A percentile compares a stretch with the other conserved stretches of the same genome.
Conservation (phyloP, 805 yeast genomes). For the Jamesozyma rosinii region DNA sequence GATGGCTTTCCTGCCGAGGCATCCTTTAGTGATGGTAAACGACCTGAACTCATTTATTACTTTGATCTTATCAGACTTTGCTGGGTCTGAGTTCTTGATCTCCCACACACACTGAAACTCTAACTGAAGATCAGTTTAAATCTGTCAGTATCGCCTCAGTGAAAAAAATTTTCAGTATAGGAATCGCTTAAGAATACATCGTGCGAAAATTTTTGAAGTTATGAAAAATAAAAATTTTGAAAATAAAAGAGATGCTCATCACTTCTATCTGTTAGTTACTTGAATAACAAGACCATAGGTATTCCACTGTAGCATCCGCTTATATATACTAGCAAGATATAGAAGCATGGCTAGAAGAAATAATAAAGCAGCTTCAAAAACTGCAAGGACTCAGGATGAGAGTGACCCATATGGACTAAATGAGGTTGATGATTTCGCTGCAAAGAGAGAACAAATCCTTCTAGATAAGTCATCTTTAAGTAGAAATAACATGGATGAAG, state of each 20-base stretch:
- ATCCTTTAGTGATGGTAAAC: slow-evolving; percentile 28
- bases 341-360: not conserved
- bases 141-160: not conserved
- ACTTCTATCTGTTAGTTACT: not conserved
- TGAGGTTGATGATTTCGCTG: slow-evolving; percentile 63
- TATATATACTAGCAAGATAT: not conserved
- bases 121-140: not conserved
- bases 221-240: not conserved
- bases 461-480: slow-evolving; percentile 48
- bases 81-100: not conserved
- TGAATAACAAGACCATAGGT: not conserved
- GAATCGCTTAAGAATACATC: not conserved
- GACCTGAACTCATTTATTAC: slow-evolving; percentile 16
- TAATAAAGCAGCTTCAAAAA: not conserved
- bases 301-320: not conserved
- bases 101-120: not conserved
- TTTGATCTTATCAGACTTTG: too few species aligned
- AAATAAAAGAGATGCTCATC: slow-evolving; percentile 15
- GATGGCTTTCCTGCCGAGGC: slow-evolving; percentile 35
- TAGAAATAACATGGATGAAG: slow-evolving; percentile 32
- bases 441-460: slow-evolving; percentile 47
- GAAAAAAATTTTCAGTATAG: not conserved
- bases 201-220: slow-evolving; percentile 1
- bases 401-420: slow-evolving; percentile 40
- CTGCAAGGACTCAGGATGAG: not conserved